phyloP scores from a whole-genome alignment of 805 yeast species.

The Ogataea ramenticola region DNA sequence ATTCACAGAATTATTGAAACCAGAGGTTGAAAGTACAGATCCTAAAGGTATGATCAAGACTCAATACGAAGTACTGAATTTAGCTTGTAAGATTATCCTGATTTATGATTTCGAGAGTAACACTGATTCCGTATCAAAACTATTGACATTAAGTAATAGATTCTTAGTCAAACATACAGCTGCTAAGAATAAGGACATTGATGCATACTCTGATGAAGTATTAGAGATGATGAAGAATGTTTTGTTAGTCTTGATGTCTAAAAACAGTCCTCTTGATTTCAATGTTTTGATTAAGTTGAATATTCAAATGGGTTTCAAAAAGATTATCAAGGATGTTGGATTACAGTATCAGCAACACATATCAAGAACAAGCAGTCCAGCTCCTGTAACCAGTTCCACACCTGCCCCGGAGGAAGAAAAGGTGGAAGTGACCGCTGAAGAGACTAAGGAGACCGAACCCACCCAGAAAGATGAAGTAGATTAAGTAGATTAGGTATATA shows the following conservation, averaged over 20 bases:
- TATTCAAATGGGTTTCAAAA: conserved; percentile 18
- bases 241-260: conserved; percentile 20
- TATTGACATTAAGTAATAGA: conserved; percentile 20
- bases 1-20: conserved; percentile 56
- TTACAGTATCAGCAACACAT: not conserved
- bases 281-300: conserved; percentile 15
- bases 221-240: conserved; percentile 26
- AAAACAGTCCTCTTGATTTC: conserved; percentile 9
- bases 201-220: conserved; percentile 23
- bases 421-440: not conserved
- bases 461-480: not conserved
- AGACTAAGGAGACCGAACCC: not conserved
- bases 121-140: conserved; percentile 13
- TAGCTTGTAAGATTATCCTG: conserved; percentile 51
- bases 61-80: conserved; percentile 57
- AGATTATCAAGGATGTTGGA: conserved; percentile 10
- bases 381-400: not conserved
- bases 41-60: conserved; percentile 55
- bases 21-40: conserved; percentile 57
- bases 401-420: not conserved
- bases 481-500: too few relatives aligned
- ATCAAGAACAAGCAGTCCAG: not conserved
- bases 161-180: conserved; percentile 14
- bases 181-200: conserved; percentile 9
- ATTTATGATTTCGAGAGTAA: conserved; percentile 18